Evolutionary conservation across 1,284 basidiomycete species (phyloP).

Genomic region (Albatrellus sp.): DNA sequence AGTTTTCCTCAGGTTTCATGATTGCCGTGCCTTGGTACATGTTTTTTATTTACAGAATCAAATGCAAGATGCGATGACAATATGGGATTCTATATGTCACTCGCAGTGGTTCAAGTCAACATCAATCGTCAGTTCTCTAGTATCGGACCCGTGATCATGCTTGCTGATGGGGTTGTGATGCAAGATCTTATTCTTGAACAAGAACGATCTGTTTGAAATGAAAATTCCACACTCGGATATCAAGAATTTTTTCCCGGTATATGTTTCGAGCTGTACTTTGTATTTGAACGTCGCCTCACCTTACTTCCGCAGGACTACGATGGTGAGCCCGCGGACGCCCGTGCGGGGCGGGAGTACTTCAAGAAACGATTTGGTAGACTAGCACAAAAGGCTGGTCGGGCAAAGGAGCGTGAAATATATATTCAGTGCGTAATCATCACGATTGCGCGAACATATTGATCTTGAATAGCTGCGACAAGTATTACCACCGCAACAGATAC

Average conservation of each 20-base stretch:
- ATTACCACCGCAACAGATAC: slow-evolving; percentile 92
- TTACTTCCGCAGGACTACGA: slow-evolving; percentile 51
- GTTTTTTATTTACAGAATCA: slow-evolving; percentile 52
- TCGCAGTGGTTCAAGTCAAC: slow-evolving; percentile 90
- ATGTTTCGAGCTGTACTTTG: slow-evolving; percentile 15
- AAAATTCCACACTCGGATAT: slow-evolving; percentile 79
- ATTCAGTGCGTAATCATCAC: slow-evolving; percentile 53
- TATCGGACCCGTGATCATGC: background rate
- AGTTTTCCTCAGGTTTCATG: slow-evolving; percentile 17
- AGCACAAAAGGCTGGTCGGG: slow-evolving; percentile 68
- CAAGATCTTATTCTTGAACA: slow-evolving; percentile 85
- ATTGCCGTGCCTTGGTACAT: background rate
- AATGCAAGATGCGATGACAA: slow-evolving; percentile 94
- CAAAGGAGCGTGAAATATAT: slow-evolving; percentile 86
- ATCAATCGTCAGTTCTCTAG: slow-evolving; percentile 54
- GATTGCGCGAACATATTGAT: slow-evolving; percentile 1
- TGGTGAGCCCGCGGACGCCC: slow-evolving; percentile 55
- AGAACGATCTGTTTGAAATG: slow-evolving; percentile 79
- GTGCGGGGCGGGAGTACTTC: slow-evolving; percentile 82
- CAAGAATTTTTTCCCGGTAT: slow-evolving; percentile 73
- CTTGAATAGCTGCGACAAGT: slow-evolving; percentile 25
- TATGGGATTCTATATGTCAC: slow-evolving; percentile 91
- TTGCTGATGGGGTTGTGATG: background rate
- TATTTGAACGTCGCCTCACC: slow-evolving; percentile 2
- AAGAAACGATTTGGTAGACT: slow-evolving; percentile 74